phyloP scores from a whole-genome alignment of 164 flowering plant genomes.

The Dillenia turbinata region DNA sequence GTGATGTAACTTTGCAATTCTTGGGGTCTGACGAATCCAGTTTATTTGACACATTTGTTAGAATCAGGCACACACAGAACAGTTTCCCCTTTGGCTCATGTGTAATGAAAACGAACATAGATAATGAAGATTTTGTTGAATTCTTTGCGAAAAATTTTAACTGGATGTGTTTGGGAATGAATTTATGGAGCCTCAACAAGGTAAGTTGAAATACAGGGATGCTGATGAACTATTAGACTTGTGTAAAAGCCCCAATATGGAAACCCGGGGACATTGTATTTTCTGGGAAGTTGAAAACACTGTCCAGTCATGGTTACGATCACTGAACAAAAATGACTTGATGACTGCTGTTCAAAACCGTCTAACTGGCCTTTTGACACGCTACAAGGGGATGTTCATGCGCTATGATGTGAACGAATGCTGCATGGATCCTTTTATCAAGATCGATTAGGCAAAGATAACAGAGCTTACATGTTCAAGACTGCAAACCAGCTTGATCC shows the following conservation, averaged over 20 bases:
- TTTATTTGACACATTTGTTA: conserved; percentile 41
- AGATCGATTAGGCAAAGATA: conserved; percentile 69
- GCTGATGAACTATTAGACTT: conserved; percentile 79
- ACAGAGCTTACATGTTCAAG: conserved; percentile 79
- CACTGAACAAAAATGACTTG: conserved; percentile 53
- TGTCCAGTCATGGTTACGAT: conserved; percentile 68
- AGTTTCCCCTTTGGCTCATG: conserved; percentile 86
- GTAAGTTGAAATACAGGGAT: conserved; percentile 76
- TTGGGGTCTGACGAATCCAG: conserved; percentile 32
- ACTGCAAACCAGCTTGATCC: conserved; percentile 75
- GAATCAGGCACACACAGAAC: conserved; percentile 65
- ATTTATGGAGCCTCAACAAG: conserved; percentile 80
- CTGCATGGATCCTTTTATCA: conserved; percentile 88
- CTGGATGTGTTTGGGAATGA: conserved; percentile 94
- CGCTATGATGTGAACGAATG: conserved; percentile 96
- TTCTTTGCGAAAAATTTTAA: conserved; percentile 79
- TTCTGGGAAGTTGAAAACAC: conserved; percentile 85
- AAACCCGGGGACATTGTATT: conserved; percentile 83
- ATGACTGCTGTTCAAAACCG: conserved; percentile 75
- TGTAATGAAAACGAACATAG: conserved; percentile 64
- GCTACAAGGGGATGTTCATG: conserved; percentile 80
- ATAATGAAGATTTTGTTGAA: conserved; percentile 83
- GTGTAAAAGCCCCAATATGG: conserved; percentile 48
- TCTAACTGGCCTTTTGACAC: conserved; percentile 62
- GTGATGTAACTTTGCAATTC: conserved; percentile 73